A percentile compares a stretch with the other conserved stretches of the same genome.
These are phyloP conservation scores for Anisogramma anomala DNA, from an alignment of 2,329 filamentous ascomycete species.

Conservation along the genomic window DNA sequence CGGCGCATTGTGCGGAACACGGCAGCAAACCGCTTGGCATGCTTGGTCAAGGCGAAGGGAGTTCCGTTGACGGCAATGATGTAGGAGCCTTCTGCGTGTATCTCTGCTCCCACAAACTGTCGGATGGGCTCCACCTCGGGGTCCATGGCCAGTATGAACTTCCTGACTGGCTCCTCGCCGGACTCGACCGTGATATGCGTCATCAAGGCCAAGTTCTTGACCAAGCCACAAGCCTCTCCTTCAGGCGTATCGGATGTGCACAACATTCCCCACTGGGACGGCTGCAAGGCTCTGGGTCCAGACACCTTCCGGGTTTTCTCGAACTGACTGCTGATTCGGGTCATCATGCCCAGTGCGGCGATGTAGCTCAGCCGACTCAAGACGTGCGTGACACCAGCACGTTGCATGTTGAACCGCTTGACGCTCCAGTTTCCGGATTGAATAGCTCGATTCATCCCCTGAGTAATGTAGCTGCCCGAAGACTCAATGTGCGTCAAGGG, in stretches of 20 bases:
- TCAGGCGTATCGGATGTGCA: constrained; percentile 96
- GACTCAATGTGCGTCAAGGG: constrained; percentile 74
- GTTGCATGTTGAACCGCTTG: constrained; percentile 97
- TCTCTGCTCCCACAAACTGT: constrained; percentile 62
- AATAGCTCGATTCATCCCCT: constrained; percentile 90
- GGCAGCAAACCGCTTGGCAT: constrained; percentile 75
- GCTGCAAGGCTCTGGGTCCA: constrained; percentile 88
- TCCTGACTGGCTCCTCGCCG: constrained; percentile 79
- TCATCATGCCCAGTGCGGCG: constrained; percentile 98
- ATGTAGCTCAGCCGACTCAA: constrained; percentile 94
- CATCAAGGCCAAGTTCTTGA: constrained; percentile 97
- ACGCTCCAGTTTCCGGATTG: constrained; percentile 97
- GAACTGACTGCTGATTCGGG: constrained; percentile 93
- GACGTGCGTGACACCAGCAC: constrained; percentile 92
- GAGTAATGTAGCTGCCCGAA: constrained; percentile 76
- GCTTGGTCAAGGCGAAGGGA: constrained; percentile 73
- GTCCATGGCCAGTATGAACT: constrained; percentile 77
- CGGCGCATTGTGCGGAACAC: constrained; percentile 79
- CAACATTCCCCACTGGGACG: constrained; percentile 96
- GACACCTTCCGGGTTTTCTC: constrained; percentile 97
- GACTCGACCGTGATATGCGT: constrained; percentile 98
- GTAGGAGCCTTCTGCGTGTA: constrained; percentile 74
- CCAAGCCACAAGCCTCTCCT: constrained; percentile 93
- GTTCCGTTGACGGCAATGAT: constrained; percentile 94
- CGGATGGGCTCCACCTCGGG: constrained; percentile 70